A percentile compares a stretch with the other conserved stretches of the same genome.
phyloP scores from a whole-genome alignment of 2,329 filamentous ascomycete species.

The Pezicula neosporulosa region DNA sequence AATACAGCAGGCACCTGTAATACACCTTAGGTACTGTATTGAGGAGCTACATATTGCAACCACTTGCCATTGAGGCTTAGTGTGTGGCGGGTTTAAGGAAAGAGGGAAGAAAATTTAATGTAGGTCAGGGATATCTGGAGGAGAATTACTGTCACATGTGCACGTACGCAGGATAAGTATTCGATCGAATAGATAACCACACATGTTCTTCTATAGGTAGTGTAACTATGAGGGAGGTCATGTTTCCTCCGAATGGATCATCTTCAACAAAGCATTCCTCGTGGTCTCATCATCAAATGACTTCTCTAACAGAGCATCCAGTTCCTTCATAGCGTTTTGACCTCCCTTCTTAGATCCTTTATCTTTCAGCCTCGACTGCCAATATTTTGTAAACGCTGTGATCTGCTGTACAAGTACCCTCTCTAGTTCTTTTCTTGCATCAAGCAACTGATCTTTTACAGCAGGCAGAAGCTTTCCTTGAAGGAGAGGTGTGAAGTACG shows the following conservation, averaged over 20 bases:
- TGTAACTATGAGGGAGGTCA: too few species aligned
- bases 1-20: too few species aligned
- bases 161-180: too few species aligned
- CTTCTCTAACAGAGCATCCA: constrained; percentile 52
- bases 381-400: constrained; percentile 59
- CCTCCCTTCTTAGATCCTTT: constrained; percentile 38
- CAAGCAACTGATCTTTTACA: constrained; percentile 40
- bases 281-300: constrained; percentile 43
- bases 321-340: constrained; percentile 49
- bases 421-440: constrained; percentile 63
- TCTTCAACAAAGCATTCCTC: constrained; percentile 27
- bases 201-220: too few species aligned
- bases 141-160: too few species aligned
- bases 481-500: constrained; percentile 38
- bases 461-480: constrained; percentile 29
- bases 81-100: too few species aligned
- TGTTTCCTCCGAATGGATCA: constrained; percentile 24
- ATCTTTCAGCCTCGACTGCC: constrained; percentile 46
- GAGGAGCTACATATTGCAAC: too few species aligned
- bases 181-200: too few species aligned
- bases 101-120: too few species aligned
- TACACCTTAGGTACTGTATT: too few species aligned
- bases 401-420: constrained; percentile 60
- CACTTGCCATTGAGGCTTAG: too few species aligned
- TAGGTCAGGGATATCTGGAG: too few species aligned